phyloP scores from a whole-genome alignment of 2,329 filamentous ascomycete genomes.

The Microsporum audouinii region DNA sequence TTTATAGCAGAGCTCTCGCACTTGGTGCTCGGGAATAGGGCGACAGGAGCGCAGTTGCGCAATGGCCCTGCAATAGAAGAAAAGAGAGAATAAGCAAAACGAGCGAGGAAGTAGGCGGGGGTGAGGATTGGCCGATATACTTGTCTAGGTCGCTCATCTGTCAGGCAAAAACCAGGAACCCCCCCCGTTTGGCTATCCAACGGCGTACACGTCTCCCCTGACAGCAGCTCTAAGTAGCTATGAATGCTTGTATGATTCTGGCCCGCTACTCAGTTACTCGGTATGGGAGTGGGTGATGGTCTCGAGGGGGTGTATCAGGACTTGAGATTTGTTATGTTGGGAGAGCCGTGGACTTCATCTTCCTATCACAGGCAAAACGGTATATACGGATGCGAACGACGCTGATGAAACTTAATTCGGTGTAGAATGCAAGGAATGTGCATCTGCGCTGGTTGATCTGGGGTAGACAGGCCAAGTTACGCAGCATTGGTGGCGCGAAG shows the following conservation, averaged over 20 bases:
- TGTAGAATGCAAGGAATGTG: neutral
- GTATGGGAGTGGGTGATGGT: neutral
- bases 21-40: constrained; percentile 88
- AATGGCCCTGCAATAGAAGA: constrained; percentile 57
- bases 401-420: neutral
- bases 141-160: constrained; percentile 87
- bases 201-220: neutral
- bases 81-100: neutral
- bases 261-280: neutral
- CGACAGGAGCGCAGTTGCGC: constrained; percentile 90
- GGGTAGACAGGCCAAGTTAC: neutral
- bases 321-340: constrained; percentile 5
- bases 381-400: neutral
- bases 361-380: neutral
- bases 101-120: neutral
- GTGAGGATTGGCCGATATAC: constrained; percentile 38
- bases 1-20: constrained; percentile 94
- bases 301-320: constrained; percentile 1
- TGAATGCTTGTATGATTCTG: neutral
- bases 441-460: constrained; percentile 1
- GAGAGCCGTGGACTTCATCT: constrained; percentile 2
- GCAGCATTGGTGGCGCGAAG: constrained; percentile 1
- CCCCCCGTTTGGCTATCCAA: neutral
- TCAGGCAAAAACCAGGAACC: constrained; percentile 14
- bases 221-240: neutral